Evolutionary conservation across 1,139 yeast genomes (phyloP), one percentile per base, ranked within the genome.

Genomic region (Arxiozyma bovina): DNA sequence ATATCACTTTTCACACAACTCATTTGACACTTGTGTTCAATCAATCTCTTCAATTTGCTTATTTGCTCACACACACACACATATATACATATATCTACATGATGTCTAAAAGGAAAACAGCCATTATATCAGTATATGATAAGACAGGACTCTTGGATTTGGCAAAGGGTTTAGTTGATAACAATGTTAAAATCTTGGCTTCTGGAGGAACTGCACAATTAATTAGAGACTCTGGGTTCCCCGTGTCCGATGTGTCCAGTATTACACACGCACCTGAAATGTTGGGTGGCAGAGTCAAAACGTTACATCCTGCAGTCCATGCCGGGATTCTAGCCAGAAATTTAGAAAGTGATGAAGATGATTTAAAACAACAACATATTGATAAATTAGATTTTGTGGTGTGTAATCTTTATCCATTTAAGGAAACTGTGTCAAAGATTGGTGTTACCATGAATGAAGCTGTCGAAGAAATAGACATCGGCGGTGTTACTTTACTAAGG

Each of bases 211-310:
- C 99, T 57, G 95, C 99, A 56, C 83, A 80, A 68, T 78, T 93
- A 78, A 85, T 93, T 57, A 86, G 96, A 70, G 99, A 91, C 71
- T 96, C 97, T 54, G 99, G 98, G 15, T 93, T 93, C 82, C 94
- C 96, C 52, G 98, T 93, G 34, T 96, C 90, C 63, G 99, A 93
- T 69, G 97, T 93, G 54, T 85, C 95, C 52, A 74, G 94, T 58
- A 89, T 93, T 70, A 93, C 99, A 51, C 96, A 90, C 69, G 98
- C 98, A 42, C 99, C 99, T 54, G 99, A 93, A 74, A 93, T 93
- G 96, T 80, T 93, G 64, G 96, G 97, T 57, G 99, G 99, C 59
- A 82, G 99, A 75, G 99, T 93, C 66, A 93, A 93, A 78, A 93
- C 99, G 57, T 79, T 93, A 67, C 99, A 93, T 72, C 99, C 99